These are phyloP conservation scores for Artemisia argyi DNA, from an alignment of 129 eudicot species.

Conservation along the genomic window DNA sequence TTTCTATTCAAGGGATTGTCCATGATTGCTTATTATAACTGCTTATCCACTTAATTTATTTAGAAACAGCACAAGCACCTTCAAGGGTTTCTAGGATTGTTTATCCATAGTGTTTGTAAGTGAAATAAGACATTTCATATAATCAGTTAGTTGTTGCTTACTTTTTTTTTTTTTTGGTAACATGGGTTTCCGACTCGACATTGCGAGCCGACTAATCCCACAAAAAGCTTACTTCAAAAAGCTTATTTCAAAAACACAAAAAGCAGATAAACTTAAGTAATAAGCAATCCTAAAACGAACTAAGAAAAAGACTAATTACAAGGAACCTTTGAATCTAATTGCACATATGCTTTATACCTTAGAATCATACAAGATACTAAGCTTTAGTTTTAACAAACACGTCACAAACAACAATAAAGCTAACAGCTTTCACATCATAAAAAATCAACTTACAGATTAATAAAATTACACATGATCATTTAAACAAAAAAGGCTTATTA, in stretches of 20 bases:
- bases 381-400: slow-evolving; percentile 8
- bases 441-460: slow-evolving; percentile 58
- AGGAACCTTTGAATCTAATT: slow-evolving; percentile 13
- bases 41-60: not conserved
- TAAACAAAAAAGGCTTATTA: too few relatives aligned
- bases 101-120: too few relatives aligned
- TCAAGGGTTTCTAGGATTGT: too few relatives aligned
- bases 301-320: not conserved
- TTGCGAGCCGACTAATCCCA: too few relatives aligned
- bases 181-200: too few relatives aligned
- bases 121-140: too few relatives aligned
- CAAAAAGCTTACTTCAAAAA: too few relatives aligned
- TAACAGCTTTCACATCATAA: not conserved
- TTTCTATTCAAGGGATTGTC: not conserved
- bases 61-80: not conserved
- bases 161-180: too few relatives aligned
- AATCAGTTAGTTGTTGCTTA: too few relatives aligned
- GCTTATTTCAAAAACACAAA: too few relatives aligned
- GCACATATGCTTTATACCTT: slow-evolving; percentile 18
- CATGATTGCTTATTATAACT: not conserved
- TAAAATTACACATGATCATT: slow-evolving; percentile 41
- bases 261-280: too few relatives aligned
- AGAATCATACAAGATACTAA: slow-evolving; percentile 4
- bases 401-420: not conserved
- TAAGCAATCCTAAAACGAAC: too few relatives aligned